phyloP scores from a whole-genome alignment of 2,329 filamentous ascomycete genomes.

The Trichoderma lentiforme region DNA sequence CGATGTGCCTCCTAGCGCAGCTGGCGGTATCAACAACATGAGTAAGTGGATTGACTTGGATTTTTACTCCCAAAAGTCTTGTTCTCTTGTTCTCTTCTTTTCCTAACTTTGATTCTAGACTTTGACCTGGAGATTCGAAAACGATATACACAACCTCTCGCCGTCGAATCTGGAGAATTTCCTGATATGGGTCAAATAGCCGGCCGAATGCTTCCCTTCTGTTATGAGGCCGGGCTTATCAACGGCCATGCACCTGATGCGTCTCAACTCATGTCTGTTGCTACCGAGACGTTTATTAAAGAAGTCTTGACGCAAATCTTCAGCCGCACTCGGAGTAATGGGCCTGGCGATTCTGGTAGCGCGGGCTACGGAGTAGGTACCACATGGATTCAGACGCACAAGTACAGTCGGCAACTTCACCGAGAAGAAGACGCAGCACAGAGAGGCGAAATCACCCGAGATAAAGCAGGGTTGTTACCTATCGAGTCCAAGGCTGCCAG shows the following conservation, averaged over 20 bases:
- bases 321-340: slow-evolving; percentile 62
- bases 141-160: slow-evolving; percentile 60
- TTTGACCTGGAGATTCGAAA: slow-evolving; percentile 66
- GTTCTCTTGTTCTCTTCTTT: not conserved
- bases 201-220: slow-evolving; percentile 64
- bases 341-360: slow-evolving; percentile 58
- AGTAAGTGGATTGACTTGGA: slow-evolving; percentile 53
- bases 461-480: slow-evolving; percentile 74
- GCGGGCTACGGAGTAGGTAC: slow-evolving; percentile 63
- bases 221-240: slow-evolving; percentile 62
- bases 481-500: slow-evolving; percentile 74
- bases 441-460: slow-evolving; percentile 70
- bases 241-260: slow-evolving; percentile 59
- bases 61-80: not conserved
- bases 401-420: slow-evolving; percentile 71
- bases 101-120: slow-evolving; percentile 42
- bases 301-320: slow-evolving; percentile 62
- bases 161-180: slow-evolving; percentile 66
- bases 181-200: slow-evolving; percentile 63
- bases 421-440: slow-evolving; percentile 71
- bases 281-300: slow-evolving; percentile 65
- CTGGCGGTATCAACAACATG: slow-evolving; percentile 73
- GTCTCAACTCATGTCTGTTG: slow-evolving; percentile 61
- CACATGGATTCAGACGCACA: slow-evolving; percentile 73
- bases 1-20: slow-evolving; percentile 63